These are phyloP conservation scores for Vinca major DNA, from an alignment of 305 asterid genomes.

Conservation along the genomic window DNA sequence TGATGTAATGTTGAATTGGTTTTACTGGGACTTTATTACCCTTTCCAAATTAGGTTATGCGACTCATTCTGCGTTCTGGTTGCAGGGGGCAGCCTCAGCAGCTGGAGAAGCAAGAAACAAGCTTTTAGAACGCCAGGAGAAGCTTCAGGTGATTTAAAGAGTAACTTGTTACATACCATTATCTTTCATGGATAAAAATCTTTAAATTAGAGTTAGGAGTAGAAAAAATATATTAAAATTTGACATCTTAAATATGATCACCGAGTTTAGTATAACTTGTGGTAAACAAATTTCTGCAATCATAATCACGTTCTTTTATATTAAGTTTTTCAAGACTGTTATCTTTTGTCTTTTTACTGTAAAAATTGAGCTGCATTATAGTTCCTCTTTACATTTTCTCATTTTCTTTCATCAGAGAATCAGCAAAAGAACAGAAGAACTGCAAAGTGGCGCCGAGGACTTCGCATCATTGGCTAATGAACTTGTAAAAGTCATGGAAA, in stretches of 20 bases:
- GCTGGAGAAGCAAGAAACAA: conserved; percentile 87
- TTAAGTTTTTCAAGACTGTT: not conserved
- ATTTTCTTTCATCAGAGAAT: conserved; percentile 42
- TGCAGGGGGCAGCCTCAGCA: conserved; percentile 76
- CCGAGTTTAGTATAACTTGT: not conserved
- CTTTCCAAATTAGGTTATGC: not conserved
- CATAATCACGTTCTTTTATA: not conserved
- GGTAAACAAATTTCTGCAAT: not conserved
- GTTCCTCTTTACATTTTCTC: not conserved
- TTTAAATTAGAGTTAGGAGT: not conserved
- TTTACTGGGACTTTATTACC: conserved; percentile 1
- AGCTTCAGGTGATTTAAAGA: conserved; percentile 59
- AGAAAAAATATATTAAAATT: not conserved
- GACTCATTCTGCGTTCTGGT: not conserved
- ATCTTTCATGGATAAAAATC: not conserved
- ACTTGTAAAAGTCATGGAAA: conserved; percentile 85
- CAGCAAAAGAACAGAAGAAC: conserved; percentile 61
- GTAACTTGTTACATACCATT: not conserved
- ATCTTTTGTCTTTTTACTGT: not conserved
- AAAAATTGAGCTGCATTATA: not conserved
- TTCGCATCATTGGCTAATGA: conserved; percentile 83
- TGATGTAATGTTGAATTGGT: conserved; percentile 40
- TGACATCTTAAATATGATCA: not conserved
- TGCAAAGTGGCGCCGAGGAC: conserved; percentile 74
- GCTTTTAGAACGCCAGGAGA: conserved; percentile 87